Conservation (phyloP, 352 stramenopile species). For the Thalassiosira exigua region DNA sequence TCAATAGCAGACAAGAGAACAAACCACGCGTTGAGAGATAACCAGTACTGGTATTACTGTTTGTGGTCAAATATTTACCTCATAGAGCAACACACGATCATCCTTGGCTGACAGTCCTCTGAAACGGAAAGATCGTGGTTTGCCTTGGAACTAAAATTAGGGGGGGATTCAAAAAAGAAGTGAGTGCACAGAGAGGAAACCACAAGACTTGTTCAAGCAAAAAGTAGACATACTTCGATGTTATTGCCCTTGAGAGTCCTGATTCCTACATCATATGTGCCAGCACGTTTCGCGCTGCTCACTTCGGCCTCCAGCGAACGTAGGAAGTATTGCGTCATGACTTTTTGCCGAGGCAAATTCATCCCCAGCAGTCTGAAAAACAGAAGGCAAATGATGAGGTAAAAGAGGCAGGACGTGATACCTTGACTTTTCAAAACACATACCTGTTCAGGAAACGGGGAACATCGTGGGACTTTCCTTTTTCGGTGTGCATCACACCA, state of each 20-base stretch:
- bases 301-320: slow-evolving; percentile 35
- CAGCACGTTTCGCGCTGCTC: slow-evolving; percentile 18
- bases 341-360: slow-evolving; percentile 29
- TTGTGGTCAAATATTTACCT: too few species aligned
- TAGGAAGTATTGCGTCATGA: slow-evolving; percentile 38
- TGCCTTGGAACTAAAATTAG: slow-evolving; percentile 8
- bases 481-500: slow-evolving; percentile 10
- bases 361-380: slow-evolving; percentile 30
- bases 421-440: background rate
- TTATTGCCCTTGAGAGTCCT: slow-evolving; percentile 35
- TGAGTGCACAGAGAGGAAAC: background rate
- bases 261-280: slow-evolving; percentile 46
- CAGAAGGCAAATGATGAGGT: background rate
- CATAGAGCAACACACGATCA: slow-evolving; percentile 55
- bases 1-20: too few species aligned
- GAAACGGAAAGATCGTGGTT: slow-evolving; percentile 50
- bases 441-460: slow-evolving; percentile 30
- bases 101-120: slow-evolving; percentile 46
- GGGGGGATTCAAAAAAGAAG: background rate
- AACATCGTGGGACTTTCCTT: slow-evolving; percentile 11
- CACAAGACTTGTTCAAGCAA: background rate
- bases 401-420: background rate
- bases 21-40: too few species aligned
- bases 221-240: slow-evolving; percentile 6
- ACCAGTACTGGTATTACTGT: too few species aligned